A percentile compares a stretch with the other conserved stretches of the same genome.
These are phyloP conservation scores for Saturnispora silvae DNA, from an alignment of 805 yeast genomes.

Conservation along the genomic window DNA sequence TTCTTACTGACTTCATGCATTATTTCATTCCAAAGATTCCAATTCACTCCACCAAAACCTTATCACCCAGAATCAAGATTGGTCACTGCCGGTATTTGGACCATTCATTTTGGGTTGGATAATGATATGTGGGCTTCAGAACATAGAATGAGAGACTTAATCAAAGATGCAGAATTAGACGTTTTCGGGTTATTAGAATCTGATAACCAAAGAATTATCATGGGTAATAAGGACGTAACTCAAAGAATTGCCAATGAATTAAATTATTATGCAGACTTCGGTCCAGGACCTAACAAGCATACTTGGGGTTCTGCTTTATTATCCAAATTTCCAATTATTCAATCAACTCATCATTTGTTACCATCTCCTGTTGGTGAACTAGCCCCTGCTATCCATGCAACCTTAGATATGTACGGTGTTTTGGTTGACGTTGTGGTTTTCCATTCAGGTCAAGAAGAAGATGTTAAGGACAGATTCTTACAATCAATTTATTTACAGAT, in stretches of 20 bases:
- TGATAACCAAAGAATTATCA: conserved; percentile 86
- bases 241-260: conserved; percentile 86
- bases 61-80: conserved; percentile 58
- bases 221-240: conserved; percentile 92
- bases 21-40: conserved; percentile 47
- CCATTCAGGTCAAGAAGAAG: conserved; percentile 98
- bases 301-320: conserved; percentile 95
- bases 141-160: conserved; percentile 73
- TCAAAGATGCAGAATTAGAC: conserved; percentile 80
- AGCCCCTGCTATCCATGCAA: conserved; percentile 97
- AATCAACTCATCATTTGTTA: conserved; percentile 80
- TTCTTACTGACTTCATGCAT: conserved; percentile 37
- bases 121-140: conserved; percentile 98
- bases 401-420: conserved; percentile 82
- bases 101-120: conserved; percentile 93
- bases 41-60: conserved; percentile 53
- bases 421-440: conserved; percentile 87
- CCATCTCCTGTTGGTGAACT: conserved; percentile 98
- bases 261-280: conserved; percentile 91
- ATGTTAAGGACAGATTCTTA: conserved; percentile 80
- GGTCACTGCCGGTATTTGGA: conserved; percentile 96
- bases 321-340: conserved; percentile 87
- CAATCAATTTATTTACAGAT: conserved; percentile 70
- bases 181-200: conserved; percentile 85
- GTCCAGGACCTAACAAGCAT: conserved; percentile 96